phyloP scores from a whole-genome alignment of 495 filamentous ascomycete genomes.

The Lepraria neglecta region DNA sequence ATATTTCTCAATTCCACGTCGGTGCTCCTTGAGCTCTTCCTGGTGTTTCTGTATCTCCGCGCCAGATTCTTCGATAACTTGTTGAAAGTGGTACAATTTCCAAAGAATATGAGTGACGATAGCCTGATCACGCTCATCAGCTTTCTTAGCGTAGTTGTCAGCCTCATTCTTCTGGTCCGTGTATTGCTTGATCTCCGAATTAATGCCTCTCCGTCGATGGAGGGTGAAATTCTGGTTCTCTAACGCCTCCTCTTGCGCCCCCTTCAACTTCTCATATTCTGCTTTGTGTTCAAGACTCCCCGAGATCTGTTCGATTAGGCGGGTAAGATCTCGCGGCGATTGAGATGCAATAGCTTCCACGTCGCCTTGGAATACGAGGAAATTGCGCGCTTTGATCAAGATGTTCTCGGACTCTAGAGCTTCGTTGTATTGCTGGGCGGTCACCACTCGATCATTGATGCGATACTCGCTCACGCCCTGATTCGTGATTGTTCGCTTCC shows the following conservation, averaged over 20 bases:
- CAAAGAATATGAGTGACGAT: conserved; percentile 92
- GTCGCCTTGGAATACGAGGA: conserved; percentile 96
- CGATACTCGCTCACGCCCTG: conserved; percentile 88
- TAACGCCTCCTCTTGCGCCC: conserved; percentile 73
- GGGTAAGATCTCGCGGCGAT: conserved; percentile 86
- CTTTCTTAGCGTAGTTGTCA: conserved; percentile 81
- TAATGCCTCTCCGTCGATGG: conserved; percentile 83
- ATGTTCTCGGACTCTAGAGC: conserved; percentile 92
- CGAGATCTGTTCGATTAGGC: conserved; percentile 94
- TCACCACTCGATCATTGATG: conserved; percentile 87
- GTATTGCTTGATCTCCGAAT: conserved; percentile 96
- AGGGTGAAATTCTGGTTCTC: conserved; percentile 85
- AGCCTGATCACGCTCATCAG: conserved; percentile 82
- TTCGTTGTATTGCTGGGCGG: conserved; percentile 87
- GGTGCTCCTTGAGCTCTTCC: conserved; percentile 90
- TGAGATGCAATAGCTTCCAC: conserved; percentile 97
- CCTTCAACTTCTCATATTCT: conserved; percentile 85
- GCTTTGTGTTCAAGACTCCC: conserved; percentile 92
- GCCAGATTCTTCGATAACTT: conserved; percentile 83
- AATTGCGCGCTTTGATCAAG: conserved; percentile 94
- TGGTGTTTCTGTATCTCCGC: conserved; percentile 90
- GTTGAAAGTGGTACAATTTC: conserved; percentile 96
- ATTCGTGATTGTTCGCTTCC: conserved; percentile 90
- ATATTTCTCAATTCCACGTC: conserved; percentile 79
- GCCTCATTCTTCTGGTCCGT: conserved; percentile 96